A percentile compares a stretch with the other conserved stretches of the same genome.
Conservation (phyloP, 2,329 filamentous ascomycete genomes). For the Reticulascus tulasneorum region DNA sequence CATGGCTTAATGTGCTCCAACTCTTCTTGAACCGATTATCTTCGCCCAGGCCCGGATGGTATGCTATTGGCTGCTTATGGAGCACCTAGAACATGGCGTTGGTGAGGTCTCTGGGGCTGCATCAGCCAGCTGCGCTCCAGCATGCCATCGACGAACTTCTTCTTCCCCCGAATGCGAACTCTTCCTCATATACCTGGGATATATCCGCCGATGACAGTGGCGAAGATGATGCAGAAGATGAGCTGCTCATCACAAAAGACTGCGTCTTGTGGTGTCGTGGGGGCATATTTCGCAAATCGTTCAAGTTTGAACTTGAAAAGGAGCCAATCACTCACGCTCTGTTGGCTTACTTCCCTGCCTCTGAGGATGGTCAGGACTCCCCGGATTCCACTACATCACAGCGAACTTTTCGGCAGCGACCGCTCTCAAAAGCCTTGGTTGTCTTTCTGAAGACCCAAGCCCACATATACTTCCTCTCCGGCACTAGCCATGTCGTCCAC, state of each 20-base stretch:
- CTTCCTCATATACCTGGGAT: constrained; percentile 72
- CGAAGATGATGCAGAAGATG: constrained; percentile 60
- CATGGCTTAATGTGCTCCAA: not conserved
- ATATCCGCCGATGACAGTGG: constrained; percentile 42
- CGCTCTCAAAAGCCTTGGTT: constrained; percentile 67
- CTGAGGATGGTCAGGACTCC: constrained; percentile 30
- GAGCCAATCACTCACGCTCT: constrained; percentile 83
- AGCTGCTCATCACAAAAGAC: constrained; percentile 70
- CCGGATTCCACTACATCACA: no score
- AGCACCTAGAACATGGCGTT: constrained; percentile 65
- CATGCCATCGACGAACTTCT: constrained; percentile 81
- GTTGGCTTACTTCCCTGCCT: constrained; percentile 72
- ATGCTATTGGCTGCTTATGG: constrained; percentile 19
- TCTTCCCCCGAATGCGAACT: constrained; percentile 62
- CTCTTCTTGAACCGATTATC: no score
- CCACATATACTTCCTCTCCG: constrained; percentile 87
- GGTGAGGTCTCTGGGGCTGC: constrained; percentile 84
- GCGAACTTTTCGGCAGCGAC: constrained; percentile 9
- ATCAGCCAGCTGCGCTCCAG: constrained; percentile 78
- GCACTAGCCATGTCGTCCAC: constrained; percentile 83
- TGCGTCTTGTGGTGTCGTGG: constrained; percentile 89
- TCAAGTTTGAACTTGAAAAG: constrained; percentile 81
- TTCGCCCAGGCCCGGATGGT: no score
- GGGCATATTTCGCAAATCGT: constrained; percentile 77
- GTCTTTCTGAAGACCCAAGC: constrained; percentile 90